phyloP scores from a whole-genome alignment of 2,329 filamentous ascomycete genomes.

The Exophiala sp. region DNA sequence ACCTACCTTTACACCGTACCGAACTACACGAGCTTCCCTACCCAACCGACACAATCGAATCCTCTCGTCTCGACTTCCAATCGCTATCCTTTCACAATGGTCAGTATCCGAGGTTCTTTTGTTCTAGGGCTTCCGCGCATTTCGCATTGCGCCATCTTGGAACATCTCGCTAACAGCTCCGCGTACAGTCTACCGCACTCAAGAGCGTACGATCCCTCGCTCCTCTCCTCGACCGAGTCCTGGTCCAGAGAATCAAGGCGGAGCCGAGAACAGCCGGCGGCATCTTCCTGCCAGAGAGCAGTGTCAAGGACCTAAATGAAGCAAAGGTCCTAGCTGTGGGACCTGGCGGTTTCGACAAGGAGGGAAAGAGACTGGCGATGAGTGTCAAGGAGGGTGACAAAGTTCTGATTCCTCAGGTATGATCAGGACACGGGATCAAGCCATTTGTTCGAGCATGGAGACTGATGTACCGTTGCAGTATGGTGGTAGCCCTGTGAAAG shows the following conservation, averaged over 20 bases:
- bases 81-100: slow-evolving; percentile 13
- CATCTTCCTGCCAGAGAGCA: slow-evolving; percentile 95
- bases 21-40: background rate
- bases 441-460: background rate
- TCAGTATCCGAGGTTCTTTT: no score
- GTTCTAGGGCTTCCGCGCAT: background rate
- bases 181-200: slow-evolving; percentile 52
- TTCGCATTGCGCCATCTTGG: background rate
- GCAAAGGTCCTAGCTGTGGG: slow-evolving; percentile 93
- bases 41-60: background rate
- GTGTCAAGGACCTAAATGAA: slow-evolving; percentile 97
- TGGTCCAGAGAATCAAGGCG: slow-evolving; percentile 96
- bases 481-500: slow-evolving; percentile 91
- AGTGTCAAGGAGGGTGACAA: slow-evolving; percentile 79
- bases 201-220: slow-evolving; percentile 93
- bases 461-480: slow-evolving; percentile 52
- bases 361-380: slow-evolving; percentile 81
- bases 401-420: slow-evolving; percentile 90
- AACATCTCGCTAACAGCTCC: slow-evolving; percentile 4
- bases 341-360: slow-evolving; percentile 77
- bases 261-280: slow-evolving; percentile 93
- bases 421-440: slow-evolving; percentile 29
- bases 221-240: slow-evolving; percentile 93
- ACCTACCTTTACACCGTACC: slow-evolving; percentile 1
- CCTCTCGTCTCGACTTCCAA: background rate